Percentiles rank a stretch among this genome's conserved stretches.
Evolutionary conservation across 495 filamentous ascomycete genomes (phyloP).

Genomic region (Antarctomyces pellizariae): DNA sequence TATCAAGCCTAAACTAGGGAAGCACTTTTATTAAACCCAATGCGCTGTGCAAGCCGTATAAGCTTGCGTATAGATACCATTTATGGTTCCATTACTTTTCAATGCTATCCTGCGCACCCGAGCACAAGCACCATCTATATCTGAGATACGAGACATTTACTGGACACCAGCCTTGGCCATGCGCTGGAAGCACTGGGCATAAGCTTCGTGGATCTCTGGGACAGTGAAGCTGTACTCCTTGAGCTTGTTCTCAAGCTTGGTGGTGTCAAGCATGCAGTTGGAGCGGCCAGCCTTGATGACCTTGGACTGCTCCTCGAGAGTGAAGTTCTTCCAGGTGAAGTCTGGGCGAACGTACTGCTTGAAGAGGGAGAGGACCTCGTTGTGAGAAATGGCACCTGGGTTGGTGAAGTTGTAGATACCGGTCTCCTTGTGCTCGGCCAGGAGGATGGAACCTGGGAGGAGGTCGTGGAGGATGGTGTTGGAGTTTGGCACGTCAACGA

Average conservation of each 20-base stretch:
- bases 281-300: slow-evolving; percentile 40
- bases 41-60: too few relatives aligned
- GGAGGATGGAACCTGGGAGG: slow-evolving; percentile 30
- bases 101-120: background rate
- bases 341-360: slow-evolving; percentile 33
- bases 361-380: slow-evolving; percentile 38
- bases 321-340: slow-evolving; percentile 45
- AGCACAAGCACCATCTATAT: too few relatives aligned
- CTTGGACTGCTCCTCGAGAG: slow-evolving; percentile 37
- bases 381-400: slow-evolving; percentile 42
- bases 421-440: slow-evolving; percentile 33
- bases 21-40: too few relatives aligned
- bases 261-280: slow-evolving; percentile 39
- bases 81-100: background rate
- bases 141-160: too few relatives aligned
- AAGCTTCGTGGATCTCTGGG: slow-evolving; percentile 38
- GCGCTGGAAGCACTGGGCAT: slow-evolving; percentile 34
- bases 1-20: too few relatives aligned
- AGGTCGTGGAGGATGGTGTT: slow-evolving; percentile 41
- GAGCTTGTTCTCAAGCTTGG: slow-evolving; percentile 33
- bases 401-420: slow-evolving; percentile 50
- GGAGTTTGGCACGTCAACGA: slow-evolving; percentile 43
- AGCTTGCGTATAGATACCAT: too few relatives aligned
- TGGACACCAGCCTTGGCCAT: slow-evolving; percentile 33
- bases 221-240: slow-evolving; percentile 32